Evolutionary conservation across 108 stramenopile species (phyloP), one percentile per base, ranked within the genome.

Genomic region (Skeletonema potamos): DNA sequence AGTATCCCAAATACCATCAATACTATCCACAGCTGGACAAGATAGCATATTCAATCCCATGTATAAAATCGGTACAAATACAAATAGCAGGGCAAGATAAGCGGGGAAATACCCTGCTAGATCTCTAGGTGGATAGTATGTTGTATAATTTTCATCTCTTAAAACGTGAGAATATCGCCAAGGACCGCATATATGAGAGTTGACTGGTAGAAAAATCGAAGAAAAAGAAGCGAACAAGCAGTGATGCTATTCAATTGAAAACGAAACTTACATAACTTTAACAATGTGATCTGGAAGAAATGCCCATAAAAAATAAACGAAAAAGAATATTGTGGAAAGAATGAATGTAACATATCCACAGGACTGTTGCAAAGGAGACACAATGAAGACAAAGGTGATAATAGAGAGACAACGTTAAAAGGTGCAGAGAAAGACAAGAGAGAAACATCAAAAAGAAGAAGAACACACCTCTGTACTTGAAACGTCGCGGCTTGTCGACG

Each of bases 1-100:
- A 6, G 78, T 73, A 56, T 79, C 78, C 78, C 78, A 79, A 67
- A 73, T 64, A 39, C 44, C 48, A 58, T 64, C 41, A 15, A 68
- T 51, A 30, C 56, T 46, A 48, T 73, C 71, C 8, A 58, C 65
- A 17, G 28, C 22, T 4, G 78, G 78, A 46, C 65, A 51, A 11
- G 71, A 66, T 24, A 68, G 46, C 78, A 73, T 73, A 58, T 73
- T 79, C 61, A 73, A 18, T 4, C 71, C 78, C 78, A 79, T 79
- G 72, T 73, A 79, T 27, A 73, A 30, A 36, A 79, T 37, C 3
- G 78, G 78, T 11, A 51, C 66, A 13, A 56, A 71, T 1, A 73
- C 62, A 58, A 79, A 79, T 10, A 79, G 61, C 22, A 73, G 29
- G 24, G 58, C 41, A 11, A 79, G 62, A 33, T 64, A 79, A 2